Evolutionary conservation across 148 eudicot genomes (phyloP).

Genomic region (Camellia japonica): DNA sequence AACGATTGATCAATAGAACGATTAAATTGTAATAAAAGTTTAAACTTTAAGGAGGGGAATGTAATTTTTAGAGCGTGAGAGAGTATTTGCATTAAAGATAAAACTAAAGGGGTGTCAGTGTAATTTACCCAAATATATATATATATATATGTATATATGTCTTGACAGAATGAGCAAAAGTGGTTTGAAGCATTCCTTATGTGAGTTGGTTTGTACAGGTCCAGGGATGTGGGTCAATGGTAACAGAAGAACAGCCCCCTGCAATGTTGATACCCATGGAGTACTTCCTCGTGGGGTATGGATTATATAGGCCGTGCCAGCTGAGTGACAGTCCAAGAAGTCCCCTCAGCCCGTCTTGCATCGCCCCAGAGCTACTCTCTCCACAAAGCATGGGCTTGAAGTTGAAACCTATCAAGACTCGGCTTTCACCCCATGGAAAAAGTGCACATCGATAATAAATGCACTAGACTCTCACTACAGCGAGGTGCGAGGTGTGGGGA

Average conservation of each 20-base stretch:
- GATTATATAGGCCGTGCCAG: conserved; percentile 64
- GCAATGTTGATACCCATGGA: conserved; percentile 92
- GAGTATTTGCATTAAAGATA: too few species aligned
- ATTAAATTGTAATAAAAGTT: too few species aligned
- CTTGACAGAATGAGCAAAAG: neutral
- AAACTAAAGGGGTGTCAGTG: too few species aligned
- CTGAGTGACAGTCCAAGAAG: conserved; percentile 83
- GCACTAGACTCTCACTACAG: neutral
- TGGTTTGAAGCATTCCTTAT: neutral
- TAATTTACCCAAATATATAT: too few species aligned
- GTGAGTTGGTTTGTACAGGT: conserved; percentile 42
- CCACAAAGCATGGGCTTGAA: conserved; percentile 98
- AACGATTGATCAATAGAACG: too few species aligned
- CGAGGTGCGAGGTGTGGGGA: too few species aligned
- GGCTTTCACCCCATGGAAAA: conserved; percentile 31
- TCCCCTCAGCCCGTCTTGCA: conserved; percentile 76
- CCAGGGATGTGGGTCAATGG: conserved; percentile 91
- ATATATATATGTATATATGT: too few species aligned
- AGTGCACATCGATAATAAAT: conserved; percentile 3
- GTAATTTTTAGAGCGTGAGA: too few species aligned
- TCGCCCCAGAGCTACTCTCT: conserved; percentile 89
- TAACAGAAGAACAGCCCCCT: conserved; percentile 95
- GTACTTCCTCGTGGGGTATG: conserved; percentile 89
- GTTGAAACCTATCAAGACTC: conserved; percentile 93
- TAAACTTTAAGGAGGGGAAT: too few species aligned